Conservation (phyloP, 2,329 filamentous ascomycete genomes). For the Microascus cirrosus region DNA sequence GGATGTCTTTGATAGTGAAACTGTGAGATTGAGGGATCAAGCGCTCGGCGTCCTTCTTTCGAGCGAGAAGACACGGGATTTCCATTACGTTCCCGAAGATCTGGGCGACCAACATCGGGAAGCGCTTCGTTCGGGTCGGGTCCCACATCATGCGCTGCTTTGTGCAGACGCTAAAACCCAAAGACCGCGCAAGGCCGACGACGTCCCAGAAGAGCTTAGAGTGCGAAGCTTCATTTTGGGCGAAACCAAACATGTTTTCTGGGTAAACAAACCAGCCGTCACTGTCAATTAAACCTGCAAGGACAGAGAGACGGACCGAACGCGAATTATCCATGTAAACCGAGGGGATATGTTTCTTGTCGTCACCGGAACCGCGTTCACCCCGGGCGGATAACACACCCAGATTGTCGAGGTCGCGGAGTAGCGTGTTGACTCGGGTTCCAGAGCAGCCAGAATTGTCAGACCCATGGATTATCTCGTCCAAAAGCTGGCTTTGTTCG, state of each 20-base stretch:
- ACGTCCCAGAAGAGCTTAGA: conserved; percentile 1
- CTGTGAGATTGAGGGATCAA: conserved; percentile 16
- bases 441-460: background rate
- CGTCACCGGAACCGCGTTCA: background rate
- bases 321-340: conserved; percentile 2
- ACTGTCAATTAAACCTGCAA: conserved; percentile 1
- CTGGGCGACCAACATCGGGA: background rate
- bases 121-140: background rate
- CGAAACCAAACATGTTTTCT: conserved; percentile 1
- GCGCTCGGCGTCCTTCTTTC: conserved; percentile 7
- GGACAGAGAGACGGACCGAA: conserved; percentile 1
- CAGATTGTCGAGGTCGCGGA: background rate
- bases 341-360: background rate
- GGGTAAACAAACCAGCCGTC: background rate
- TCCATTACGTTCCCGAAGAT: background rate
- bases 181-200: conserved; percentile 1
- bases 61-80: background rate
- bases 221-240: background rate
- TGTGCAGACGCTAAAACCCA: conserved; percentile 2
- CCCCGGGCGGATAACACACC: background rate
- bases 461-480: background rate
- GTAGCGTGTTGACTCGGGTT: background rate
- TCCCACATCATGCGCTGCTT: background rate
- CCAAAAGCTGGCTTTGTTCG: background rate
- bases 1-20: conserved; percentile 27